A percentile compares a stretch with the other conserved stretches of the same genome.
Evolutionary conservation across 768 basidiomycete species (phyloP).

Genomic region (Trametes punicea): DNA sequence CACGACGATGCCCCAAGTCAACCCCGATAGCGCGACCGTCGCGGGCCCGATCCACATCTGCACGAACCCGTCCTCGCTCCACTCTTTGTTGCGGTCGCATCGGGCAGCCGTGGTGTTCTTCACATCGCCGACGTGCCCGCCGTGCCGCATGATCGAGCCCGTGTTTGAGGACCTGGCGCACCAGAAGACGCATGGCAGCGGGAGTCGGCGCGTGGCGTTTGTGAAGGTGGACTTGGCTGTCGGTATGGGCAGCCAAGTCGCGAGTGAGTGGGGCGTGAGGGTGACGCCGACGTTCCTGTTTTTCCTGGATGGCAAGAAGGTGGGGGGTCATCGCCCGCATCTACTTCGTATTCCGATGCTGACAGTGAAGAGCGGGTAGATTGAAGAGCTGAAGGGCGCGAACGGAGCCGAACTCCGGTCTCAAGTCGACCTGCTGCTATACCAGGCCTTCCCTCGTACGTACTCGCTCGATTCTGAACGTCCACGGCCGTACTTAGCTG

Average conservation of each 20-base stretch:
- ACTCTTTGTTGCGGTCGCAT: conserved; percentile 59
- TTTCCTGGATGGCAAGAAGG: conserved; percentile 75
- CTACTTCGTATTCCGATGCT: too few species aligned
- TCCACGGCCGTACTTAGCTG: conserved; percentile 14
- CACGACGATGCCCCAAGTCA: conserved; percentile 22
- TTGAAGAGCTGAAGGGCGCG: conserved; percentile 69
- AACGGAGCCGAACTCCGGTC: conserved; percentile 65
- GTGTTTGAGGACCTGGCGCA: conserved; percentile 75
- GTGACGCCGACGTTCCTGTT: conserved; percentile 91
- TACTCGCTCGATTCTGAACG: background rate
- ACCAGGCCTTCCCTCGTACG: conserved; percentile 78
- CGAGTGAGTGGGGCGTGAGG: conserved; percentile 57
- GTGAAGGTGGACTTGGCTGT: conserved; percentile 80
- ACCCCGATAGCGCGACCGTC: conserved; percentile 47
- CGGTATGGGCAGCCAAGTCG: conserved; percentile 60
- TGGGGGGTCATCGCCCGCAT: too few species aligned
- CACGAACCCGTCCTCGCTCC: conserved; percentile 74
- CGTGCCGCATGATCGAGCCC: conserved; percentile 83
- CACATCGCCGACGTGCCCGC: conserved; percentile 70
- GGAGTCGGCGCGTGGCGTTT: conserved; percentile 58
- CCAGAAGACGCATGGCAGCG: conserved; percentile 41
- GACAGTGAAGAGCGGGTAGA: too few species aligned
- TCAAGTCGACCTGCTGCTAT: conserved; percentile 72
- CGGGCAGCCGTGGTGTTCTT: conserved; percentile 79
- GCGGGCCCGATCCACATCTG: conserved; percentile 64